Base-by-base conservation (phyloP, 1,284 basidiomycete genomes). In the Ganoderma sinense region DNA sequence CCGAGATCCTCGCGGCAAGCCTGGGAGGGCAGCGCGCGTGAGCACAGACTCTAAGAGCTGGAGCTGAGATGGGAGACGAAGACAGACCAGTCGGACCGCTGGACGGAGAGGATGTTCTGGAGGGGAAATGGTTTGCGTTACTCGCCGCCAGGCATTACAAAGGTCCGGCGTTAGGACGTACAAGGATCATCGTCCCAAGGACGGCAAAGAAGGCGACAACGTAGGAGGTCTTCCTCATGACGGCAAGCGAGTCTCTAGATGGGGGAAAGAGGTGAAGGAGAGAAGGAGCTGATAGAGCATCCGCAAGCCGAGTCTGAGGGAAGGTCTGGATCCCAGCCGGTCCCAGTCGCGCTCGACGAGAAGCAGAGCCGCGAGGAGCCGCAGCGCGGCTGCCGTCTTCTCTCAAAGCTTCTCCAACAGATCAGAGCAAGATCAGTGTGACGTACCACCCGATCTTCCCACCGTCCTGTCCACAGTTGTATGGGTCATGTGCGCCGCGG, bases 151-250 rank as follows among this genome's bases (percentile, higher is more conserved):
- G 4, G 18, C 31, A 6, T 20, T 53, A 26, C 43, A 6, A 36
- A 39, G 64, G 59, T 64, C 69, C 53, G 64, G 39, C 8, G 41
- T 23, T 13, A 18, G 18, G 20, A 82, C 89, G 73, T 74, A 91
- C 92, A 65, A 93, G 76, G 40, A 86, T 72, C 14, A 92, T 80
- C 18, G 85, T 84, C 40, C 84, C 64, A 6, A 82, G 71, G 2
- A 89, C 88, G 45, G 86, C 85, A 64, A 89, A 72, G 69, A 91
- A 88, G 0, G 89, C 86, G 68, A 90, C 70, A 51, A 86, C 84
- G 73, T 92, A 92, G 0, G 90, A 92, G 2, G 84, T 86, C 76
- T 91, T 91, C 70, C 90, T 82, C 90, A 91, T 91, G 26, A 26
- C 51, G 55, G 39, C 41, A 4, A 20, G 53, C 13, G 14, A 10